Percentiles rank a stretch among this genome's conserved stretches.
These are phyloP conservation scores for Aspergillus ruber DNA, from an alignment of 2,329 filamentous ascomycete species.

Conservation along the genomic window DNA sequence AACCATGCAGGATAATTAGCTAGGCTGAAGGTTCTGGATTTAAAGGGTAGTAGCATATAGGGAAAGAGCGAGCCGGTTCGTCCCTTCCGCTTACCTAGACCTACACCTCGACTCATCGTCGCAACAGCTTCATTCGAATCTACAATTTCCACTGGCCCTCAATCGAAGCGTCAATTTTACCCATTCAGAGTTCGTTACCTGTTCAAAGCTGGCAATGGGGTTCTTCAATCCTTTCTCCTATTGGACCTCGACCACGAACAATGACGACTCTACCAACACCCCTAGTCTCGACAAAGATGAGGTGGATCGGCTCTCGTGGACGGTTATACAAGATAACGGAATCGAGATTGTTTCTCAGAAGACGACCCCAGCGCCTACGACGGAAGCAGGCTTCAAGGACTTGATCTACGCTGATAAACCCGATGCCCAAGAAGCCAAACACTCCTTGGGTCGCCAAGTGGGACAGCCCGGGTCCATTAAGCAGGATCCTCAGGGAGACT, in stretches of 20 bases:
- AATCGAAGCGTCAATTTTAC: too few species aligned
- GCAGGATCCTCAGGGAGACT: background rate
- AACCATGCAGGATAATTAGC: too few species aligned
- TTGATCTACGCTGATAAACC: too few species aligned
- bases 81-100: too few species aligned
- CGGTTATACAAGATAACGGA: background rate
- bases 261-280: background rate
- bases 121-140: too few species aligned
- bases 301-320: background rate
- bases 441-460: background rate
- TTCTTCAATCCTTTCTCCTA: constrained; percentile 8
- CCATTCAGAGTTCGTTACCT: background rate
- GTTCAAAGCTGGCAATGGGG: constrained; percentile 5
- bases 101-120: too few species aligned
- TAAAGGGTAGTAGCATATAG: too few species aligned
- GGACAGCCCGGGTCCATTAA: background rate
- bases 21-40: too few species aligned
- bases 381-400: too few species aligned
- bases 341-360: background rate
- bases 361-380: background rate
- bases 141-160: too few species aligned
- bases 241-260: constrained; percentile 4
- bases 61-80: too few species aligned
- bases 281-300: background rate
- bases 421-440: background rate